phyloP scores from a whole-genome alignment of 345 rosid genomes.

The Eucalyptus erythrocorys region DNA sequence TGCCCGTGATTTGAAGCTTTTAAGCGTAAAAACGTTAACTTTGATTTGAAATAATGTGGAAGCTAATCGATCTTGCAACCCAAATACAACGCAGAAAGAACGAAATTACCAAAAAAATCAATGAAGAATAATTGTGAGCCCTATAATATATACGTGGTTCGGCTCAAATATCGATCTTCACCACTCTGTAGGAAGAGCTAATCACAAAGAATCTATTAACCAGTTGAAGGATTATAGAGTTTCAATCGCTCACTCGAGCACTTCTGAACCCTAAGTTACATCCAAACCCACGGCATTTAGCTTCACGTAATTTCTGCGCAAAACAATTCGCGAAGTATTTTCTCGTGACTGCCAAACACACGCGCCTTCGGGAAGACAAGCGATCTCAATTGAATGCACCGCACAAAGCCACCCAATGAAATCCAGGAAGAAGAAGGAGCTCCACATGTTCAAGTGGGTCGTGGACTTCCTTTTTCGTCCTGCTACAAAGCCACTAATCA shows the following conservation, averaged over 20 bases:
- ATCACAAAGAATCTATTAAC: not conserved
- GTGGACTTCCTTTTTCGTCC: not conserved
- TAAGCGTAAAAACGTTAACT: not conserved
- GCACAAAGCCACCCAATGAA: not conserved
- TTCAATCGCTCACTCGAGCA: rapidly evolving
- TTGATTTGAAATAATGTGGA: too few species aligned
- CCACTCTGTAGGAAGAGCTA: not conserved
- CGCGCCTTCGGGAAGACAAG: not conserved
- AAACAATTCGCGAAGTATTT: not conserved
- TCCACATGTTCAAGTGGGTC: not conserved
- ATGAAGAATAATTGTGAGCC: not conserved
- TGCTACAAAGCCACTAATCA: not conserved
- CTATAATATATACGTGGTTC: rapidly evolving
- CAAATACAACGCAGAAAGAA: not conserved
- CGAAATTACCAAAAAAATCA: too few species aligned
- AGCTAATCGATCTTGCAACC: not conserved
- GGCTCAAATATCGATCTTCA: rapidly evolving
- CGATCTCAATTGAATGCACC: not conserved
- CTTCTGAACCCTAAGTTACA: not conserved
- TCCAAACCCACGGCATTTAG: not conserved
- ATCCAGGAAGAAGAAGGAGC: not conserved
- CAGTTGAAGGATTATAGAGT: not conserved
- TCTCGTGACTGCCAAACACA: not conserved
- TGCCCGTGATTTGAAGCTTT: not conserved
- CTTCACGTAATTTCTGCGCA: not conserved